Base-by-base conservation (phyloP, 106 monocot genomes). In the Allium sativum region DNA sequence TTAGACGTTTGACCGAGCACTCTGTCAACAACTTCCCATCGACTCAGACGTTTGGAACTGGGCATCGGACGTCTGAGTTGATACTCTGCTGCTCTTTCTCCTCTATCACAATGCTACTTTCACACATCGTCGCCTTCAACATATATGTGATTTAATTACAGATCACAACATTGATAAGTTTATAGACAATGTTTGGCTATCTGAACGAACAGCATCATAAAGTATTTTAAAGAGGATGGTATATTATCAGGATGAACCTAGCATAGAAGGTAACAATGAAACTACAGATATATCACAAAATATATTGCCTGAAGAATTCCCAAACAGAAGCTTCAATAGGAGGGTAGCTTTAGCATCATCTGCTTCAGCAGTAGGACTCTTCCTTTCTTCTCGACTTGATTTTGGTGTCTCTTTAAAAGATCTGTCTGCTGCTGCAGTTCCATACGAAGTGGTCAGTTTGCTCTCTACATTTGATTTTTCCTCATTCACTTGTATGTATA, bases 391-490 rank as follows among this genome's bases (percentile, higher is more conserved):
- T 22, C 79, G 84, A 71, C 82, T 98, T 53, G 85, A 98, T 12
- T 80, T 98, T 71, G 91, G 96, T 47, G 76, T 87, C 21, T 98
- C 96, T 31, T 76, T 91, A 51, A 91, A 98, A 72, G 87, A 91
- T 74, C 69, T 98, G 52, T 40, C 82, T 65, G 75, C 81, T 72
- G 59, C 63, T 78, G 73, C 91, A 8, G 52, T 88, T 42, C 82
- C 96, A 47, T 98, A 85, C 73, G 96, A 98, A 67, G 66, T 82
- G 91, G 96, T 90, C 46, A 44, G 59, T 59, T 7, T 40, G 14
- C 59, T 59, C 43, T 59, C 43, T 59, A 0, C 8, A 3, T 31
- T 31, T 31, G 5, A 3, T 31, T 31, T 31, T 31, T 31, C 1
- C 0, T 31, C 31, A 31, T 31, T 2, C 31, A 31, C 31, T 3